phyloP scores from a whole-genome alignment of 2,329 filamentous ascomycete species.

The Albifimbria verrucaria region DNA sequence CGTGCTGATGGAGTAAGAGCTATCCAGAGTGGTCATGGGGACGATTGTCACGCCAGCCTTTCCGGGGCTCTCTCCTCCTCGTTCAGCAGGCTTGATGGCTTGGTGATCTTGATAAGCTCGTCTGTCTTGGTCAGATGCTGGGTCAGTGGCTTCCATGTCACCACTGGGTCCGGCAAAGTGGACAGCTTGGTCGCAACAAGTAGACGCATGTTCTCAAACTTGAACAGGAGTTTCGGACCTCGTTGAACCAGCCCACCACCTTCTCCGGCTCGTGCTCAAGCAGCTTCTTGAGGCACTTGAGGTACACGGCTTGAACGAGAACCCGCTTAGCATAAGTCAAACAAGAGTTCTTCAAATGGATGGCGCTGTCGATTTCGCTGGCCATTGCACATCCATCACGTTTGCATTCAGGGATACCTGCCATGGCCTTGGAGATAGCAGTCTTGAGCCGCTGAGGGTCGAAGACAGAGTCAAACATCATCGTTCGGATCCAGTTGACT shows the following conservation, averaged over 20 bases:
- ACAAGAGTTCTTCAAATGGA: constrained; percentile 76
- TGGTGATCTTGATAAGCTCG: constrained; percentile 66
- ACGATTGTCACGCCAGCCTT: constrained; percentile 72
- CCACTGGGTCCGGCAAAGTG: constrained; percentile 71
- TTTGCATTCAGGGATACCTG: constrained; percentile 89
- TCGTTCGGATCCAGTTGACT: constrained; percentile 78
- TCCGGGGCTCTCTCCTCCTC: constrained; percentile 73
- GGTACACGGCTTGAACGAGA: constrained; percentile 81
- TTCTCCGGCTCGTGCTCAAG: constrained; percentile 72
- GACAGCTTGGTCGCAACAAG: constrained; percentile 78
- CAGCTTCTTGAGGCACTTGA: constrained; percentile 80
- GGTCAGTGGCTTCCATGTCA: constrained; percentile 65
- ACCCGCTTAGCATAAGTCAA: constrained; percentile 75
- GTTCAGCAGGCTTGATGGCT: constrained; percentile 68
- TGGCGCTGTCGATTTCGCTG: constrained; percentile 66
- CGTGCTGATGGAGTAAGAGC: constrained; percentile 79
- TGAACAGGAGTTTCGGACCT: constrained; percentile 75
- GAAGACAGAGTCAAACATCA: constrained; percentile 88
- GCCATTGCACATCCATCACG: constrained; percentile 73
- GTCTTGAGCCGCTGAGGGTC: constrained; percentile 66
- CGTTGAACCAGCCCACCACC: constrained; percentile 74
- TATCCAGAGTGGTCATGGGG: constrained; percentile 89
- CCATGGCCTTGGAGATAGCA: constrained; percentile 74
- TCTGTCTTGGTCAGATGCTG: constrained; percentile 32
- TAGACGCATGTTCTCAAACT: constrained; percentile 79